These are phyloP conservation scores for Cladobotryum mycophilum DNA, from an alignment of 2,329 filamentous ascomycete species.

Conservation along the genomic window DNA sequence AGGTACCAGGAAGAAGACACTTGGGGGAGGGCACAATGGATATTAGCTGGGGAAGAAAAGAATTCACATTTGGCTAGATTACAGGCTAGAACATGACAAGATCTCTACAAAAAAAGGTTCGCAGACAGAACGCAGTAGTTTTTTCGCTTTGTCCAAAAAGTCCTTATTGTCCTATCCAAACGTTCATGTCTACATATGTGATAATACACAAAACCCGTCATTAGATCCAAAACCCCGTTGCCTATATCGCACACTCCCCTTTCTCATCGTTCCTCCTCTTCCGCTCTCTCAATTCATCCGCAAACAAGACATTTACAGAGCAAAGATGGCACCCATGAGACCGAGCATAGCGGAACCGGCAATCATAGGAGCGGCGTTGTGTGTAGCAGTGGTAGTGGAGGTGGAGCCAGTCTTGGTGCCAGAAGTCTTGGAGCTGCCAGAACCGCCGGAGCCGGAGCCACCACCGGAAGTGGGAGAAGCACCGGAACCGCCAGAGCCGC, in stretches of 20 bases:
- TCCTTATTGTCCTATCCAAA: not conserved
- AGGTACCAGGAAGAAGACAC: too few relatives aligned
- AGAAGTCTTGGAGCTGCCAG: slow-evolving; percentile 15
- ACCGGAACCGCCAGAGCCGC: slow-evolving; percentile 15
- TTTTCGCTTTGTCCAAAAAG: not conserved
- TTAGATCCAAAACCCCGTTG: not conserved
- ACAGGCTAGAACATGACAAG: too few relatives aligned
- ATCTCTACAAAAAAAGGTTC: too few relatives aligned
- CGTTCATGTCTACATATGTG: not conserved
- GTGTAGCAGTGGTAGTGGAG: slow-evolving; percentile 19
- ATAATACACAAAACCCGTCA: not conserved
- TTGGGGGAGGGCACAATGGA: too few relatives aligned
- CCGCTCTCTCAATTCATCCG: not conserved
- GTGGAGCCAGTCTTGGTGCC: slow-evolving; percentile 13
- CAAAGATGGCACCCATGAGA: slow-evolving; percentile 41
- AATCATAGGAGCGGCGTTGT: slow-evolving; percentile 14
- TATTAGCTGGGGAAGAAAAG: too few relatives aligned
- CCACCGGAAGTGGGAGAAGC: slow-evolving; percentile 9
- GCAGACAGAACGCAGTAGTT: not conserved
- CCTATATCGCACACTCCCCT: not conserved
- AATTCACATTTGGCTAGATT: too few relatives aligned
- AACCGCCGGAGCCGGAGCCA: slow-evolving; percentile 19
- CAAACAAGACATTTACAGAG: slow-evolving; percentile 35
- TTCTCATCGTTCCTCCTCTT: too few relatives aligned
- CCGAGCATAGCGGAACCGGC: slow-evolving; percentile 32